Conservation (phyloP, 768 basidiomycete genomes). For the Leccinum arenicola region DNA sequence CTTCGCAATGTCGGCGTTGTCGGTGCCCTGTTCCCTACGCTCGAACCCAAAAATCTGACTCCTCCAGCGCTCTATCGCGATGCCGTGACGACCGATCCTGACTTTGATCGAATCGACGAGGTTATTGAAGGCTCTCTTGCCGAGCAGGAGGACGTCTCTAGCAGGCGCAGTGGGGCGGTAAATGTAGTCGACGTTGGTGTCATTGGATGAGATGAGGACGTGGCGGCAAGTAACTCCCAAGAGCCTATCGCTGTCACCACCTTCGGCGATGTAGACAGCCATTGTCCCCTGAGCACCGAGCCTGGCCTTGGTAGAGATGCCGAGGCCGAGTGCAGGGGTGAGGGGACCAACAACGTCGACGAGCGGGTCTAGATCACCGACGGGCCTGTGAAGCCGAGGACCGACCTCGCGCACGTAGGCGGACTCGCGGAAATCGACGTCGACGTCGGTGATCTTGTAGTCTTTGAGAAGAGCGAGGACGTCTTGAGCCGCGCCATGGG, state of each 20-base stretch:
- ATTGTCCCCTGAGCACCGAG: neutral
- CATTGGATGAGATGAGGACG: neutral
- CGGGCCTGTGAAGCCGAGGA: neutral
- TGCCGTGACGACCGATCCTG: neutral
- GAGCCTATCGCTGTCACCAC: neutral
- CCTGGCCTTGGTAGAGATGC: neutral
- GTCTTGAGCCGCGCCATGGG: neutral
- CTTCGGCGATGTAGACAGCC: neutral
- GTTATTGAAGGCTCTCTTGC: neutral
- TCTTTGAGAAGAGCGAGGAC: neutral
- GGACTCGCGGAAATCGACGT: neutral
- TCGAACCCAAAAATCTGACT: too few relatives aligned
- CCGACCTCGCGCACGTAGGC: neutral
- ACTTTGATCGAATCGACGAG: neutral
- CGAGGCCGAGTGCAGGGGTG: neutral
- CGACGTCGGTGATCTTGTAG: neutral
- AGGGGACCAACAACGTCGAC: neutral
- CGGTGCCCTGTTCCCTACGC: too few relatives aligned
- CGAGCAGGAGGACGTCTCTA: neutral
- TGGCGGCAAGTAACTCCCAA: neutral
- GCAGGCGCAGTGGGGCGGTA: neutral
- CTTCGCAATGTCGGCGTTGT: too few relatives aligned
- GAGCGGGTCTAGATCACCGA: neutral
- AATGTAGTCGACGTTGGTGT: neutral
- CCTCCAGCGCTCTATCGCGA: too few relatives aligned